phyloP scores from a whole-genome alignment of 1,284 basidiomycete species.

The Inonotus obliquus region DNA sequence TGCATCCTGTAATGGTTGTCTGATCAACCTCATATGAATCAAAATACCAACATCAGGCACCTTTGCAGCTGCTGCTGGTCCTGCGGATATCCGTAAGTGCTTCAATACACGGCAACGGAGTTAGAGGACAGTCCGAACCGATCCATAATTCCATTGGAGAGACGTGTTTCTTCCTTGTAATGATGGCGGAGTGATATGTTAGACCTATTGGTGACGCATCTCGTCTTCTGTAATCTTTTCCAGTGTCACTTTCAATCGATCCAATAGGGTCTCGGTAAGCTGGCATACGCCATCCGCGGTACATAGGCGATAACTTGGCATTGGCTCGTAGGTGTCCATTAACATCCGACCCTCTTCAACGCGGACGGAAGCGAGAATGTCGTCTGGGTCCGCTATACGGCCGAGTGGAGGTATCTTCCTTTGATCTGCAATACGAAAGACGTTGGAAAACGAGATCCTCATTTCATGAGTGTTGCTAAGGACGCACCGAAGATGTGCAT shows the following conservation, averaged over 20 bases:
- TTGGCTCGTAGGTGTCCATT: slow-evolving; percentile 68
- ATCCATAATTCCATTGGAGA: neutral
- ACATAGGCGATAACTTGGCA: slow-evolving; percentile 76
- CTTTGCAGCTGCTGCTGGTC: neutral
- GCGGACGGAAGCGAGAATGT: slow-evolving; percentile 71
- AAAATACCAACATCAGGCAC: too few species aligned
- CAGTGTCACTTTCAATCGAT: slow-evolving; percentile 2
- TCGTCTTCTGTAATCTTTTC: neutral
- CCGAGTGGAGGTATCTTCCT: slow-evolving; percentile 68
- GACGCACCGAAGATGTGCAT: slow-evolving; percentile 75
- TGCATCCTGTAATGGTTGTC: too few species aligned
- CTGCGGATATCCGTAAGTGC: neutral
- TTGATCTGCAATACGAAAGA: slow-evolving; percentile 41
- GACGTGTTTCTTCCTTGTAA: neutral
- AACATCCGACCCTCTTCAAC: slow-evolving; percentile 67
- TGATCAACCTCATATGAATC: too few species aligned
- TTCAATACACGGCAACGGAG: neutral
- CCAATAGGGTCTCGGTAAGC: slow-evolving; percentile 53
- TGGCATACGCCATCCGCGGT: slow-evolving; percentile 63
- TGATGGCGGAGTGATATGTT: too few species aligned
- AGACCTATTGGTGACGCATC: too few species aligned
- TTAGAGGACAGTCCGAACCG: neutral
- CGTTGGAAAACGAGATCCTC: neutral
- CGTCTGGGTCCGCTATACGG: slow-evolving; percentile 73
- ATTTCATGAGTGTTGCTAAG: neutral